phyloP scores from a whole-genome alignment of 768 basidiomycete genomes.

The Leccinum longicurvipes region DNA sequence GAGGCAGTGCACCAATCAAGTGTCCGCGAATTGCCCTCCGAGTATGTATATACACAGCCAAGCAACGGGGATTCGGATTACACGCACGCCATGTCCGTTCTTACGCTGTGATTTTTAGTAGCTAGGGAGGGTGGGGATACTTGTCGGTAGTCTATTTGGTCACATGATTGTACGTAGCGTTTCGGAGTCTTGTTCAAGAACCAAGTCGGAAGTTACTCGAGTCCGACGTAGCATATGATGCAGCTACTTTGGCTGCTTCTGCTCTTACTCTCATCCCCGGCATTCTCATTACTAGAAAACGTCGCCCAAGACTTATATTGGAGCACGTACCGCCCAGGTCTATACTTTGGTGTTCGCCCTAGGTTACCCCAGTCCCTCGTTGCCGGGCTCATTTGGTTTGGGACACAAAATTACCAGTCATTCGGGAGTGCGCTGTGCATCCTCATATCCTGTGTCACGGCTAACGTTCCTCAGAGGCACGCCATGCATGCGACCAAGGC shows the following conservation, averaged over 20 bases:
- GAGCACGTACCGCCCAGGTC: conserved; percentile 85
- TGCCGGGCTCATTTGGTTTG: conserved; percentile 94
- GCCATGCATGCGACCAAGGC: conserved; percentile 87
- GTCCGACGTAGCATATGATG: conserved; percentile 8
- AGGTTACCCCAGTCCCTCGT: conserved; percentile 84
- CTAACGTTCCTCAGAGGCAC: conserved; percentile 47
- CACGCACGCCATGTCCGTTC: neutral
- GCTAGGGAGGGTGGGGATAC: no score
- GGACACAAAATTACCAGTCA: conserved; percentile 80
- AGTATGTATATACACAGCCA: no score
- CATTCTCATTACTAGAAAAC: conserved; percentile 28
- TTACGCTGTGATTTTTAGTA: neutral
- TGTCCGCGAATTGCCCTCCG: neutral
- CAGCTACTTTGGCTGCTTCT: conserved; percentile 29
- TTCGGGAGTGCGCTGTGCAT: conserved; percentile 49
- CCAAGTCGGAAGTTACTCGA: no score
- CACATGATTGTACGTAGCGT: conserved; percentile 14
- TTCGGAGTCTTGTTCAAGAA: neutral
- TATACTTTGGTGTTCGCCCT: conserved; percentile 93
- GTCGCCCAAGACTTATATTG: conserved; percentile 46
- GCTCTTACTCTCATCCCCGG: conserved; percentile 15
- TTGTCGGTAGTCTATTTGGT: neutral
- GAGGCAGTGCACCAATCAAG: conserved; percentile 4
- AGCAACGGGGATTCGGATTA: no score
- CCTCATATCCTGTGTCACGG: neutral